phyloP scores from a whole-genome alignment of 495 filamentous ascomycete genomes.

The Cercophora sp. region DNA sequence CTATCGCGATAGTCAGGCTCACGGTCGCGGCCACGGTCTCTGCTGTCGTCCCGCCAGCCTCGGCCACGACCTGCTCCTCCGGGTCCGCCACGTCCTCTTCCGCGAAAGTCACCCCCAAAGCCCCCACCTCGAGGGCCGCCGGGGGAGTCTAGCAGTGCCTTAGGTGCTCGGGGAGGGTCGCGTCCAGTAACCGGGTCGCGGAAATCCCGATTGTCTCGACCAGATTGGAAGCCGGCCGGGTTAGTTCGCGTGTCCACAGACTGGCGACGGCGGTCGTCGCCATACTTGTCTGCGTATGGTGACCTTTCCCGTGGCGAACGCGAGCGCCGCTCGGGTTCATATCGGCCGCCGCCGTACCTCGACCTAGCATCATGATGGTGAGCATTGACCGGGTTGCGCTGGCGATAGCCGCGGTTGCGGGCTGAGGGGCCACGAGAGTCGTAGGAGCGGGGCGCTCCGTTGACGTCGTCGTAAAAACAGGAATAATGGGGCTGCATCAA shows the following conservation, averaged over 20 bases:
- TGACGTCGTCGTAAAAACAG: no score
- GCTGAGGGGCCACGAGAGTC: not conserved
- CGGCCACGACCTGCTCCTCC: slow-evolving; percentile 40
- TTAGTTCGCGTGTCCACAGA: slow-evolving; percentile 48
- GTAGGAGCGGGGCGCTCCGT: not conserved
- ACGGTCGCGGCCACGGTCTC: slow-evolving; percentile 56
- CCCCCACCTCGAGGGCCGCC: slow-evolving; percentile 53
- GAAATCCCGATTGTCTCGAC: slow-evolving; percentile 49
- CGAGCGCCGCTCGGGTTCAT: slow-evolving; percentile 47
- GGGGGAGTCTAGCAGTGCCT: slow-evolving; percentile 62
- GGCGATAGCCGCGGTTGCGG: slow-evolving; percentile 3
- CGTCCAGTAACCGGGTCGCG: slow-evolving; percentile 38
- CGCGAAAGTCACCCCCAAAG: slow-evolving; percentile 45
- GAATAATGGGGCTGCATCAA: no score
- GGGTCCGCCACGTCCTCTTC: slow-evolving; percentile 29
- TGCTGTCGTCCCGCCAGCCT: slow-evolving; percentile 54
- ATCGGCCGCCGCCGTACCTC: slow-evolving; percentile 42
- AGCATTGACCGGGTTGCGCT: slow-evolving; percentile 8
- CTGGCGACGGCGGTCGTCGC: slow-evolving; percentile 46
- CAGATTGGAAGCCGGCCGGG: slow-evolving; percentile 41
- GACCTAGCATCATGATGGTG: slow-evolving; percentile 34
- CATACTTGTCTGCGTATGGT: slow-evolving; percentile 53
- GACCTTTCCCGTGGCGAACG: slow-evolving; percentile 57
- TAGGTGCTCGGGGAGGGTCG: slow-evolving; percentile 66
- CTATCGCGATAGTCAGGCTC: slow-evolving; percentile 54